Evolutionary conservation across 768 basidiomycete species (phyloP).

Genomic region (Naematelia aurantialba): DNA sequence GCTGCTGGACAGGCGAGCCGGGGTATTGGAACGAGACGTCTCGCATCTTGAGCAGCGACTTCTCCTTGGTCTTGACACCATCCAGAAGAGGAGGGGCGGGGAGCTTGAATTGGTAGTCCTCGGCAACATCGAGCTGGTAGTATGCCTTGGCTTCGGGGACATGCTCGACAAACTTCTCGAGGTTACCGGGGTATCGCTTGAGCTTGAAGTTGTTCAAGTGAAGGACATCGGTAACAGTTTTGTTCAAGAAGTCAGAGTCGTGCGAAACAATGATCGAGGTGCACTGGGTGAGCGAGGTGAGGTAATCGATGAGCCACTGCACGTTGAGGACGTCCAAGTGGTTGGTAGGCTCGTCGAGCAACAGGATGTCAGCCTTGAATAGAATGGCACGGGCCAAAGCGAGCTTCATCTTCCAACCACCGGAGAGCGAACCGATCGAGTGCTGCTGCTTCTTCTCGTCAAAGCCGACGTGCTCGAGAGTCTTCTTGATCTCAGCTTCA

Average conservation of each 20-base stretch:
- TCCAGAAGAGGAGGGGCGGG: slow-evolving; percentile 95
- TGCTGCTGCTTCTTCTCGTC: slow-evolving; percentile 76
- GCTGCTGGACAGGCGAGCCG: slow-evolving; percentile 75
- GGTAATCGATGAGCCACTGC: slow-evolving; percentile 94
- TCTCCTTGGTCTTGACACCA: slow-evolving; percentile 99
- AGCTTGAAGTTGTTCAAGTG: slow-evolving; percentile 98
- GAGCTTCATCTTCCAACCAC: slow-evolving; percentile 99
- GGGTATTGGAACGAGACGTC: slow-evolving; percentile 97
- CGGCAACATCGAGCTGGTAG: slow-evolving; percentile 90
- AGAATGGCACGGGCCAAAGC: slow-evolving; percentile 95
- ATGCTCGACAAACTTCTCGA: slow-evolving; percentile 85
- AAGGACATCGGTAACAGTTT: slow-evolving; percentile 95
- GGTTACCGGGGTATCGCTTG: slow-evolving; percentile 89
- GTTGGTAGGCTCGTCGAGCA: slow-evolving; percentile 90
- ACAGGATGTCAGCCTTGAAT: slow-evolving; percentile 94
- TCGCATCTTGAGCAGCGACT: slow-evolving; percentile 94
- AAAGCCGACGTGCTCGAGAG: slow-evolving; percentile 89
- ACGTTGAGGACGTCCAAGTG: slow-evolving; percentile 92
- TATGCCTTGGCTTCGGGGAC: slow-evolving; percentile 98
- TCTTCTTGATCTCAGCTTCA: slow-evolving; percentile 69
- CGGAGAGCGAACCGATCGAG: slow-evolving; percentile 83
- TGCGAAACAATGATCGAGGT: slow-evolving; percentile 98
- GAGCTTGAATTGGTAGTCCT: slow-evolving; percentile 98
- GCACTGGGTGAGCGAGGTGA: slow-evolving; percentile 78
- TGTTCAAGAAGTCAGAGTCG: slow-evolving; percentile 95